Conservation (phyloP, 495 filamentous ascomycete species). For the Aspergillus sparsus region DNA sequence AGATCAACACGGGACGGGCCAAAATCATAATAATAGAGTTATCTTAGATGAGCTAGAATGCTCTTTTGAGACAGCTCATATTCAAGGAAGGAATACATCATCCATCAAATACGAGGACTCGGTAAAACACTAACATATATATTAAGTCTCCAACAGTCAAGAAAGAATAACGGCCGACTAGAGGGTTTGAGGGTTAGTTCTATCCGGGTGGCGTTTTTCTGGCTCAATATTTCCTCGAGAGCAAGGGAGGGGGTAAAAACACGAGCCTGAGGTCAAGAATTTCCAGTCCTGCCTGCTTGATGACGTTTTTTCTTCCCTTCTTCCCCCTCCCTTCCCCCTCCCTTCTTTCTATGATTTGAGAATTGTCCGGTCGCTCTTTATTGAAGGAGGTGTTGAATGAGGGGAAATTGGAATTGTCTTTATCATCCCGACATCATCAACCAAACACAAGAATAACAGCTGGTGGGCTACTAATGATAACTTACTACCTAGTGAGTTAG, state of each 20-base stretch:
- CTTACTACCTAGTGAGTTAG: too few relatives aligned
- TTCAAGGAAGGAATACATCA: conserved; percentile 2
- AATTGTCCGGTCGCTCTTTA: not conserved
- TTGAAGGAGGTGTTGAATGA: not conserved
- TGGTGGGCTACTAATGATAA: too few relatives aligned
- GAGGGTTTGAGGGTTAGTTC: not conserved
- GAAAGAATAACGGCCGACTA: conserved; percentile 22
- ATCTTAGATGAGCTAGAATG: not conserved
- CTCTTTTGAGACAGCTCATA: not conserved
- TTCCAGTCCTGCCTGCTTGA: not conserved
- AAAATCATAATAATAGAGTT: too few relatives aligned
- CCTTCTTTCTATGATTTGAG: not conserved
- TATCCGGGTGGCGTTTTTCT: not conserved
- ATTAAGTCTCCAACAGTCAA: not conserved
- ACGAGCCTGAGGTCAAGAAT: not conserved
- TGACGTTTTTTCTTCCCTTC: not conserved
- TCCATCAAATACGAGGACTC: conserved; percentile 15
- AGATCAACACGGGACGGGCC: not conserved
- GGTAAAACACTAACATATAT: not conserved
- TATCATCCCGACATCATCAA: too few relatives aligned
- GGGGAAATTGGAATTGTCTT: too few relatives aligned
- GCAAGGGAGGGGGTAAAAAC: not conserved
- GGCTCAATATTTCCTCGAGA: not conserved
- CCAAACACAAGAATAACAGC: not conserved
- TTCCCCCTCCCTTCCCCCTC: too few relatives aligned